Base-by-base conservation (phyloP, 2,329 filamentous ascomycete species). In the Colletotrichum musicola region DNA sequence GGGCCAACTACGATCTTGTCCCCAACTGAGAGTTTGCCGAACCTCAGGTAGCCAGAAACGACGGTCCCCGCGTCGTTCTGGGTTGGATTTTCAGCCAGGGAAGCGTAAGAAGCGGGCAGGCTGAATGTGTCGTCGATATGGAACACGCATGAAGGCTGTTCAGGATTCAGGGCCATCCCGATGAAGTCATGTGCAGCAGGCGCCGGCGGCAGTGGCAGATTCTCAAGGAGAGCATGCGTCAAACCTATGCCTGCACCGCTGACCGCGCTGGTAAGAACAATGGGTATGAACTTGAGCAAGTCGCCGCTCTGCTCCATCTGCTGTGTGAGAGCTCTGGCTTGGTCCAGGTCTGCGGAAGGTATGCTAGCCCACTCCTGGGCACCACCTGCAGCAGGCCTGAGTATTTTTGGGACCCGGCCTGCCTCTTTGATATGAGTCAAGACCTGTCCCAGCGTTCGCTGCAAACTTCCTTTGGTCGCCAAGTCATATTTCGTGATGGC, bases 401-500 rank as follows among this genome's bases (percentile, higher is more conserved):
- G 79, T 66, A 98, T 90, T 63, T 89, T 89, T 0, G 95, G 95
- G 57, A 86, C 88, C 67, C 93, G 89, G 4, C 92, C 92, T 27
- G 89, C 88, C 16, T 87, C 85, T 80, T 98, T 98, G 57, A 98
- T 83, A 2, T 89, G 86, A 0, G 93, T 92, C 38, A 98, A 82
- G 2, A 97, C 83, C 73, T 90, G 93, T 16, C 87, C 87, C 69
- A 98, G 82, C 0, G 89, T 94, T 58, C 88, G 87, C 64, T 90
- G 89, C 9, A 98, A 78, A 10, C 90, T 90, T 12, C 82, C 79
- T 72, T 91, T 94, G 14, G 91, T 95, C 16, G 94, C 94, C 50
- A 97, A 79, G 73, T 99, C 96, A 70, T 97, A 86, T 77, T 98
- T 99, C 1, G 96, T 98, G 67, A 99, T 92, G 25, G 95, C 86